phyloP scores from a whole-genome alignment of 495 filamentous ascomycete genomes.

The Articulospora tetracladia region DNA sequence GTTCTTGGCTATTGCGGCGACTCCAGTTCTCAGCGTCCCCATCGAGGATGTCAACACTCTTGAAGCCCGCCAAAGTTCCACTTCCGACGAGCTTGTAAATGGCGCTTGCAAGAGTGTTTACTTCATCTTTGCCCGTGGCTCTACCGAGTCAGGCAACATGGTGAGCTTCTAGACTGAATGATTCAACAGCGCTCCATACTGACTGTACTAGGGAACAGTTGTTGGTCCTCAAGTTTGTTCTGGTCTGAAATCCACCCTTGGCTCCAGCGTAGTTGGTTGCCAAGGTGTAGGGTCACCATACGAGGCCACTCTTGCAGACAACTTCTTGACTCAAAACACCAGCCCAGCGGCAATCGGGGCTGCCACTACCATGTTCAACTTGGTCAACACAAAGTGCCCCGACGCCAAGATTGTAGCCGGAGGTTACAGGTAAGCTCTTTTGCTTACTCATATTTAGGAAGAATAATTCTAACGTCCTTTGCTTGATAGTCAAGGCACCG shows the following conservation, averaged over 20 bases:
- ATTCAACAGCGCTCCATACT: slow-evolving; percentile 1
- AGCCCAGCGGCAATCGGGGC: slow-evolving; percentile 11
- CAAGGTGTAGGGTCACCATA: slow-evolving; percentile 37
- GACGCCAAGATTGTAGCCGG: slow-evolving; percentile 9
- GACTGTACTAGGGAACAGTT: slow-evolving; percentile 28
- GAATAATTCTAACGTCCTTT: neutral
- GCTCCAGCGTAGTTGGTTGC: slow-evolving; percentile 33
- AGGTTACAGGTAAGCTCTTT: slow-evolving; percentile 19
- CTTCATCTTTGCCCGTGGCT: slow-evolving; percentile 43
- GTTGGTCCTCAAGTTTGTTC: slow-evolving; percentile 34
- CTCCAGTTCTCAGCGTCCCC: slow-evolving; percentile 2
- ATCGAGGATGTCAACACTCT: neutral
- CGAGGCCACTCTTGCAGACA: slow-evolving; percentile 33
- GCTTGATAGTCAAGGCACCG: slow-evolving; percentile 49
- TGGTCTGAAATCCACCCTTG: slow-evolving; percentile 28
- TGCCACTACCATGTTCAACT: slow-evolving; percentile 9
- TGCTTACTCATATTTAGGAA: neutral
- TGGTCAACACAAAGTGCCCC: slow-evolving; percentile 13
- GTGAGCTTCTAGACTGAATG: slow-evolving; percentile 28
- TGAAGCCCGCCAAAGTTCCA: slow-evolving; percentile 2
- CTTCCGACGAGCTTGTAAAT: slow-evolving; percentile 1
- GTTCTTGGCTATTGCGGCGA: slow-evolving; percentile 2
- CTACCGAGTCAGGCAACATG: slow-evolving; percentile 49
- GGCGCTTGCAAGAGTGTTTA: neutral
- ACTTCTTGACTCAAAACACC: slow-evolving; percentile 27